Base-by-base conservation (phyloP, 2,329 filamentous ascomycete genomes). In the Whalleya microplaca region DNA sequence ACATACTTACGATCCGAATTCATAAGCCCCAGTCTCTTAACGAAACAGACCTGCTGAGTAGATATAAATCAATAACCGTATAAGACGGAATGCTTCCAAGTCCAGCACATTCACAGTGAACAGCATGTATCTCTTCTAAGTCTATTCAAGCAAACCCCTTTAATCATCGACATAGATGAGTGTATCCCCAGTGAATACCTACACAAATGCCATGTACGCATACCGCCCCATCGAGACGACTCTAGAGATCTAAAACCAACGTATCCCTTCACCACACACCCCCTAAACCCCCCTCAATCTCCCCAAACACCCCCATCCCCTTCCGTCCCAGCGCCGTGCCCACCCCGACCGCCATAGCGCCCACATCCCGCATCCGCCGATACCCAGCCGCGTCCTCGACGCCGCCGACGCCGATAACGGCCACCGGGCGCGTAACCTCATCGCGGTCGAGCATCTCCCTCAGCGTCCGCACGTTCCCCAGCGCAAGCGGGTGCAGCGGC, bases 401-500 rank as follows among this genome's bases (percentile, higher is more conserved):
- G 1, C 90, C 90, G 1, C 90, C 90, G 0, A 90, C 82, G 0
- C 90, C 90, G 53, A 93, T 85, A 27, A 93, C 77, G 16, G 76
- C 75, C 21, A 93, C 76, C n/a, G 80, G 75, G 9, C 71, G 71
- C 46, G 91, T 71, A 40, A 64, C 63, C 0, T 75, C 66, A 14
- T 78, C 66, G 32, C 73, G 71, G 62, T 87, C 83, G 16, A 93
- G 70, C 73, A 89, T 69, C 19, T 69, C 71, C 19, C 86, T 74
- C n/a, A 94, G 78, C 1, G 83, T 87, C n/a, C 77, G 78, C 29
- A 93, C 90, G 64, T 93, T 94, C 0, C 90, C 90, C 27, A 94
- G 72, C 0, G 89, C 87, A 0, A 94, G 74, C 0, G 89, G 86
- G 72, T 93, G 90, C 43, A 94, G 73, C 18, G 88, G 82, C 10